Evolutionary conservation across 441 rosid species (phyloP), one percentile per base, ranked within the genome.

Genomic region (Gossypium davidsonii): DNA sequence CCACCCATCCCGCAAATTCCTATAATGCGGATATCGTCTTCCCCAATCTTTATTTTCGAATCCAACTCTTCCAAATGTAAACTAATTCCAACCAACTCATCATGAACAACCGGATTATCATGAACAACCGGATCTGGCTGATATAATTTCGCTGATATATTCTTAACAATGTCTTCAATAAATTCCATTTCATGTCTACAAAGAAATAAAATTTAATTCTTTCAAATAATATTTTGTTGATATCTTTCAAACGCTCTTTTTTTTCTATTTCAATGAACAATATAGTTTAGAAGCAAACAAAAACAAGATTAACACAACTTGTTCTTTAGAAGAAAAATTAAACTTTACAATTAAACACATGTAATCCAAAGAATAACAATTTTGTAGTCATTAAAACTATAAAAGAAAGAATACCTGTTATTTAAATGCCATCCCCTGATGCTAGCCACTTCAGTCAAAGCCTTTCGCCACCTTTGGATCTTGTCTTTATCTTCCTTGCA

Each of bases 1-100:
- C 91, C 94, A 17, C 90, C 88, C 81, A 85, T 81, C 46, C 94
- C 94, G 44, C 80, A 18, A 67, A 88, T 70, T 1, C 90, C 92
- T 6, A 85, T 8, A 17, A 86, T 9, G 4, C 67, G 80, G 56
- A 81, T 73, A 0, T 63, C 75, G 1, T 23, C 73, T n/a, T 76
- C 49, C 58, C 76, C 68, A 11, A 75, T 18, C 37, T 84, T 71
- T 2, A 86, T 3, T 31, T 79, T 72, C 0, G 52, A n/a, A 66
- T 52, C 25, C 52, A 91, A 66, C 34, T 72, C 62, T 4, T 82
- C 39, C 0, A 77, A 11, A 15, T 77, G 87, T 62, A 77, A 59
- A 12, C 82, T 82, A 12, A 86, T 66, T 65, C 92, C 97, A 75
- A 88, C 89, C 0, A 80, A 74, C 61, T 69, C 83, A 68, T 12